phyloP scores from a whole-genome alignment of 495 filamentous ascomycete species.

The Aspergillus conjunctus region DNA sequence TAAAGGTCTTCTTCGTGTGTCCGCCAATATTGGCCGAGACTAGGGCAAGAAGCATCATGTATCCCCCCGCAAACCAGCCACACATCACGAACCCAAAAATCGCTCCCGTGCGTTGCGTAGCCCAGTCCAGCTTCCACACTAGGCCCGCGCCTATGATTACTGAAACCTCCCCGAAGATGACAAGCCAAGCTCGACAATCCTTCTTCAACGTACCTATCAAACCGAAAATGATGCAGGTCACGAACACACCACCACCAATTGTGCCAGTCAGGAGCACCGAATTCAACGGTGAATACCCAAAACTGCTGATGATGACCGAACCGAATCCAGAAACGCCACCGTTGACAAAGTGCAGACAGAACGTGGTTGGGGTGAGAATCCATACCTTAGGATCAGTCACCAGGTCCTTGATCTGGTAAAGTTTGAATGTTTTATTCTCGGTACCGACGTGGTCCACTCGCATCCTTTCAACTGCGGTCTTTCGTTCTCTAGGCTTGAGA shows the following conservation, averaged over 20 bases:
- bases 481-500: background rate
- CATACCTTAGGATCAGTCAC: background rate
- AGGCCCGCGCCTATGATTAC: background rate
- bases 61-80: background rate
- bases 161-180: background rate
- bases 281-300: background rate
- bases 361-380: background rate
- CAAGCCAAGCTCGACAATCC: background rate
- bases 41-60: background rate
- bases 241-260: background rate
- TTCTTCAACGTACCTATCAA: background rate
- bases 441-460: background rate
- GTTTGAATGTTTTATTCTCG: background rate
- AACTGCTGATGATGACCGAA: background rate
- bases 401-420: background rate
- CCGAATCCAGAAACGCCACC: background rate
- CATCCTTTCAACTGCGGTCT: background rate
- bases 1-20: background rate
- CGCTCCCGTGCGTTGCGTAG: background rate
- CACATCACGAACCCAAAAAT: background rate
- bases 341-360: background rate
- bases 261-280: background rate
- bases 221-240: background rate
- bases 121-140: background rate
- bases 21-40: background rate